phyloP scores from a whole-genome alignment of 2,329 filamentous ascomycete species.

The Decorospora gaudefroyi region DNA sequence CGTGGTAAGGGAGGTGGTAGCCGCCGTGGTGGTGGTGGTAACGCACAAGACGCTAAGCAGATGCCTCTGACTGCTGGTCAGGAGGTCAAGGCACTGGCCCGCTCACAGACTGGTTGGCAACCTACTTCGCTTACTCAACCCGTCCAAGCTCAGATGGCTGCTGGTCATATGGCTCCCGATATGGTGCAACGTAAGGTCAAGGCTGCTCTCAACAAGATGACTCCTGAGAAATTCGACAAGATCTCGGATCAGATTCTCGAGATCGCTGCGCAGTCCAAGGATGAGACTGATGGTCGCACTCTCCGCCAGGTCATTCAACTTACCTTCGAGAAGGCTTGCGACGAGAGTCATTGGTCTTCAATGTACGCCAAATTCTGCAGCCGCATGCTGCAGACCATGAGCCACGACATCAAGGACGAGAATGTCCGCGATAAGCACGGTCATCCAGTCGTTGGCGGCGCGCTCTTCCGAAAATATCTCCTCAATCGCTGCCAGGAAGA shows the following conservation, averaged over 20 bases:
- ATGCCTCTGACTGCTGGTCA: slow-evolving; percentile 89
- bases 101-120: slow-evolving; percentile 84
- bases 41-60: slow-evolving; percentile 71
- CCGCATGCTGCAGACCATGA: slow-evolving; percentile 85
- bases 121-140: slow-evolving; percentile 61
- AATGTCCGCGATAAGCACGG: slow-evolving; percentile 89
- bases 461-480: slow-evolving; percentile 96
- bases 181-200: slow-evolving; percentile 99
- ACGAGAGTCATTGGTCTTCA: slow-evolving; percentile 96
- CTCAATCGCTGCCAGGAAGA: slow-evolving; percentile 98
- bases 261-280: slow-evolving; percentile 93
- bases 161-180: slow-evolving; percentile 74
- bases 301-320: slow-evolving; percentile 97
- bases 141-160: slow-evolving; percentile 33
- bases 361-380: slow-evolving; percentile 99
- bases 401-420: slow-evolving; percentile 90
- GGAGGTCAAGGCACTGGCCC: slow-evolving; percentile 78
- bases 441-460: slow-evolving; percentile 86
- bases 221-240: slow-evolving; percentile 96
- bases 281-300: slow-evolving; percentile 90
- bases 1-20: slow-evolving; percentile 63
- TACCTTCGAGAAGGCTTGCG: slow-evolving; percentile 98
- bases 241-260: slow-evolving; percentile 90
- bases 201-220: slow-evolving; percentile 99
- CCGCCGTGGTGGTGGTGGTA: slow-evolving; percentile 60